phyloP scores from a whole-genome alignment of 2,329 filamentous ascomycete species.

The Beauveria rudraprayagi region DNA sequence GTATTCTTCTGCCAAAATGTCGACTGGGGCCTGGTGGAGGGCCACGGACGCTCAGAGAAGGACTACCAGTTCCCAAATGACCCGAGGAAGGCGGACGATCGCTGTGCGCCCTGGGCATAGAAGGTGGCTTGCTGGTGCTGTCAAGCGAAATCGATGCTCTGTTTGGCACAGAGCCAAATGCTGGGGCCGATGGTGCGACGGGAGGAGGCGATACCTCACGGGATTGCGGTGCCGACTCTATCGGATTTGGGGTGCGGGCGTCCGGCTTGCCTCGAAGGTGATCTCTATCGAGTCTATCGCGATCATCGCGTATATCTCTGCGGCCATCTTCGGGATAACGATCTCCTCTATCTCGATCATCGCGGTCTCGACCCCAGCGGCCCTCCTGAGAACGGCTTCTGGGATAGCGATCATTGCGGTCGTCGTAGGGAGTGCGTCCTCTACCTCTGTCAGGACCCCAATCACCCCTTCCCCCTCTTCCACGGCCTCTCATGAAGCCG shows the following conservation, averaged over 20 bases:
- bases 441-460: slow-evolving; percentile 41
- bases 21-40: background rate
- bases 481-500: slow-evolving; percentile 47
- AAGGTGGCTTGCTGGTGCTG: slow-evolving; percentile 39
- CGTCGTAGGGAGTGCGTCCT: slow-evolving; percentile 51
- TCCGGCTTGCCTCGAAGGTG: slow-evolving; percentile 43
- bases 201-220: slow-evolving; percentile 51
- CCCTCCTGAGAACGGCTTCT: slow-evolving; percentile 60
- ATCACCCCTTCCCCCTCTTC: slow-evolving; percentile 36
- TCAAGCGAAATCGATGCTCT: slow-evolving; percentile 29
- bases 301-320: slow-evolving; percentile 39
- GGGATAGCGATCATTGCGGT: slow-evolving; percentile 52
- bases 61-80: slow-evolving; percentile 32
- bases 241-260: slow-evolving; percentile 35
- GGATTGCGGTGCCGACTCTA: slow-evolving; percentile 37
- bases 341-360: slow-evolving; percentile 44
- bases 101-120: slow-evolving; percentile 25
- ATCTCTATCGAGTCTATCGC: slow-evolving; percentile 39
- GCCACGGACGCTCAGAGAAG: slow-evolving; percentile 27
- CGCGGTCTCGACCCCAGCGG: slow-evolving; percentile 48
- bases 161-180: slow-evolving; percentile 48
- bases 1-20: slow-evolving; percentile 34
- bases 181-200: slow-evolving; percentile 48
- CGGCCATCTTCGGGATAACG: slow-evolving; percentile 33
- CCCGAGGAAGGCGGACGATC: slow-evolving; percentile 11